Conservation (phyloP, 345 rosid species). For the Lepidium africanum region DNA sequence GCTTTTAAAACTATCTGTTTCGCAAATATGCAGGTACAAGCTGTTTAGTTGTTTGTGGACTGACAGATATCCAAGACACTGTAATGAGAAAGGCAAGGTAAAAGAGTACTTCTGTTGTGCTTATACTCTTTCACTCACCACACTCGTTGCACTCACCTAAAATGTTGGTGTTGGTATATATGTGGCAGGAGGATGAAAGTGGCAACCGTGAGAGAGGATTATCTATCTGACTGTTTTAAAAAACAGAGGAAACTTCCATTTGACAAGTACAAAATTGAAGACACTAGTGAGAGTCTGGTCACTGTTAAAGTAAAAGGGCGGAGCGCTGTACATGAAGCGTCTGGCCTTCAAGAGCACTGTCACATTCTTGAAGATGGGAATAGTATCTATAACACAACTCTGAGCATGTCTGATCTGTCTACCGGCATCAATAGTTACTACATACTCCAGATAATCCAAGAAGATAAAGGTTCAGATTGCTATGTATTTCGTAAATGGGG, state of each 20-base stretch:
- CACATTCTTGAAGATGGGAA: conserved; percentile 91
- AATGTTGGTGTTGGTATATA: conserved; percentile 8
- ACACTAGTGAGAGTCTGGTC: conserved; percentile 56
- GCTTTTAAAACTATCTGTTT: not conserved
- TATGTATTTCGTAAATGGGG: conserved; percentile 94
- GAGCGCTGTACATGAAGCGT: conserved; percentile 92
- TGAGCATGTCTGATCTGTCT: conserved; percentile 92
- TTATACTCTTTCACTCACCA: conserved; percentile 6
- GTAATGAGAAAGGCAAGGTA: conserved; percentile 88
- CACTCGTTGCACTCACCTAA: not conserved
- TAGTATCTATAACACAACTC: conserved; percentile 82
- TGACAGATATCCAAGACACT: conserved; percentile 41
- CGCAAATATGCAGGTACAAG: conserved; percentile 56
- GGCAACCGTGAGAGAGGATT: conserved; percentile 77
- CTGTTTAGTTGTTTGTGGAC: conserved; percentile 74
- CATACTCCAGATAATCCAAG: conserved; percentile 88
- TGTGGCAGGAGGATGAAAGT: conserved; percentile 79
- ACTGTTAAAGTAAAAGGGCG: conserved; percentile 94
- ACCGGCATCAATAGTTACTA: conserved; percentile 92
- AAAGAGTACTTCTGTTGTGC: conserved; percentile 12
- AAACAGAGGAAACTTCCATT: conserved; percentile 72
- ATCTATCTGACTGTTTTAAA: conserved; percentile 70
- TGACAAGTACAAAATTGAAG: conserved; percentile 69
- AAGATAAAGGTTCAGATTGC: conserved; percentile 74
- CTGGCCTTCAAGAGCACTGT: conserved; percentile 84